Conservation (phyloP, 352 stramenopile species). For the Phytophthora sp. region DNA sequence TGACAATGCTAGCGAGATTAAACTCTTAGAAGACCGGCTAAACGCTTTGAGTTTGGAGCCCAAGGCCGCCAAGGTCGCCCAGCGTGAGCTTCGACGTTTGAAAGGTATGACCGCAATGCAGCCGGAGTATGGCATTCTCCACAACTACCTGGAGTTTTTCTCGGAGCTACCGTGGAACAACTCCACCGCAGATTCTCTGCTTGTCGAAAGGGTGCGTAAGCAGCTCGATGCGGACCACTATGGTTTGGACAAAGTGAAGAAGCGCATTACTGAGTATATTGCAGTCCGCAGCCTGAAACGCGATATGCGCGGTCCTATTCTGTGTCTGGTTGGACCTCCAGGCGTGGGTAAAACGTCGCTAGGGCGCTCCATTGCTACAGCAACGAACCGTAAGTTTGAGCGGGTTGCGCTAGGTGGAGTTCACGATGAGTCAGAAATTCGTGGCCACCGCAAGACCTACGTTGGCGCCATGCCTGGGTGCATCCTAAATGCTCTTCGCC, state of each 20-base stretch:
- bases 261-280: slow-evolving; percentile 89
- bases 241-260: slow-evolving; percentile 84
- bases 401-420: slow-evolving; percentile 79
- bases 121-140: slow-evolving; percentile 79
- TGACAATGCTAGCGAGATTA: slow-evolving; percentile 49
- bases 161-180: slow-evolving; percentile 71
- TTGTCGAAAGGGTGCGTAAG: slow-evolving; percentile 58
- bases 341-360: slow-evolving; percentile 88
- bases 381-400: slow-evolving; percentile 80
- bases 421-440: slow-evolving; percentile 86
- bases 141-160: slow-evolving; percentile 87
- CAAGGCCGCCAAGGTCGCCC: slow-evolving; percentile 64
- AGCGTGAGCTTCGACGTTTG: slow-evolving; percentile 68
- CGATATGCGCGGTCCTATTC: slow-evolving; percentile 86
- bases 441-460: slow-evolving; percentile 88
- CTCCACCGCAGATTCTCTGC: slow-evolving; percentile 58
- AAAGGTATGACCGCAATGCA: slow-evolving; percentile 81
- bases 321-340: slow-evolving; percentile 88
- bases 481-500: slow-evolving; percentile 80
- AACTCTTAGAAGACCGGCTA: slow-evolving; percentile 65
- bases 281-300: slow-evolving; percentile 81
- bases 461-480: slow-evolving; percentile 87
- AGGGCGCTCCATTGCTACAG: slow-evolving; percentile 77
- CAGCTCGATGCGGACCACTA: slow-evolving; percentile 85
- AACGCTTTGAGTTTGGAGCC: slow-evolving; percentile 52